Base-by-base conservation (phyloP, 352 stramenopile species). In the Aphanomyces astaci region DNA sequence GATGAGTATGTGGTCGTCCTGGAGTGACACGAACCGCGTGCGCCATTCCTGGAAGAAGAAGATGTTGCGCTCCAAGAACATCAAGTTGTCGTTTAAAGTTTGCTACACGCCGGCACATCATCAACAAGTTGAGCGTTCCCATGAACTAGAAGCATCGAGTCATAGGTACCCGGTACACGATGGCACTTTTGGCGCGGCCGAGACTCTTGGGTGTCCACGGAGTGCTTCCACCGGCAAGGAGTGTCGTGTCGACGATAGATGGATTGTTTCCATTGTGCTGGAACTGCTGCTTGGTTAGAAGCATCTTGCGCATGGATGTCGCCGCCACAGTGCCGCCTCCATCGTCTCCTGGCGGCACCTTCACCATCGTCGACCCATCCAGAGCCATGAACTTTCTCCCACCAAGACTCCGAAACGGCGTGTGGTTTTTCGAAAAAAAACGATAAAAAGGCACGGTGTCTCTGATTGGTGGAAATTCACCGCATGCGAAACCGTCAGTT, bases 171-270 rank as follows among this genome's bases (percentile, higher is more conserved):
- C 92, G 90, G 76, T 94, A 94, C 36, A 94, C 85, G 56, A 94
- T 92, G 4, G 84, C 86, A 0, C 82, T 89, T 70, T 94, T 94
- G 32, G 86, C 84, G 39, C 86, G 80, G 3, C 86, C 82, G n/a
- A 94, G 76, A 28, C 82, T 90, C 51, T 89, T 89, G n/a, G 86
- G 84, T 1, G 86, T 90, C 86, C 86, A 94, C 30, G 86, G 84
- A 49, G 80, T 55, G 27, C 10, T 90, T 63, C 88, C 73, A 0
- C 74, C 57, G 13, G 70, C 67, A 10, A 66, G 39, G 19, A 78
- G 75, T 40, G 87, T 78, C 15, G 89, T 74, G 9, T 84, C 63
- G 3, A 90, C 71, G 30, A 94, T 92, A 5, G 84, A 92, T 9
- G 86, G 84, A 40, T 91, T 91, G 73, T 92, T 90, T 36, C 78